These are phyloP conservation scores for Phaseolus coccineus DNA, from an alignment of 331 rosid genomes.

Conservation along the genomic window DNA sequence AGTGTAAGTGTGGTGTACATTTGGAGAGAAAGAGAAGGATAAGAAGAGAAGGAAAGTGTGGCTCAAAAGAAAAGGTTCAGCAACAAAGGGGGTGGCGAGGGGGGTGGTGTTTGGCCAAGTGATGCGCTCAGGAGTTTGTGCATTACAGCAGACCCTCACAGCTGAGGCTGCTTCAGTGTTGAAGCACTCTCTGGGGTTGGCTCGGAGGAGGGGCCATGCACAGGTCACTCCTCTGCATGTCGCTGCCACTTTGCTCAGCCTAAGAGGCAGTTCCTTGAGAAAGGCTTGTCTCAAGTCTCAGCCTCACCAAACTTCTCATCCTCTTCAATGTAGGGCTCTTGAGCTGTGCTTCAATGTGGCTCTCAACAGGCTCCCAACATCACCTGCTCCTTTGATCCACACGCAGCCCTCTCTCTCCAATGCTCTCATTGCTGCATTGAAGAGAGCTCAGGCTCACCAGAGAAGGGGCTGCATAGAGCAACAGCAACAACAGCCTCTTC, in stretches of 20 bases:
- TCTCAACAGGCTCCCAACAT: constrained; percentile 80
- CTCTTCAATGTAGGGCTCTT: constrained; percentile 83
- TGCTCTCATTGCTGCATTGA: constrained; percentile 88
- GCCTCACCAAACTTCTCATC: constrained; percentile 54
- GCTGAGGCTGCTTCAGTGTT: constrained; percentile 93
- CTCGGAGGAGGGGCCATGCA: constrained; percentile 88
- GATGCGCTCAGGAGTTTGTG: constrained; percentile 91
- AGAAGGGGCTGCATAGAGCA: constrained; percentile 81
- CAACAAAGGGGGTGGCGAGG: constrained; percentile 52
- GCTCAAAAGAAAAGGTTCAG: constrained; percentile 13
- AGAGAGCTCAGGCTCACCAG: constrained; percentile 91
- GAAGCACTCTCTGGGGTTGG: constrained; percentile 83
- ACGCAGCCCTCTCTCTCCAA: constrained; percentile 78
- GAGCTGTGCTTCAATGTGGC: constrained; percentile 94
- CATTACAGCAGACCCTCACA: constrained; percentile 94
- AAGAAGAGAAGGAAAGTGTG: constrained; percentile 4
- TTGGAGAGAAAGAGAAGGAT: constrained; percentile 15
- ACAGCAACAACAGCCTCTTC: constrained; percentile 75
- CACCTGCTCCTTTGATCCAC: constrained; percentile 62
- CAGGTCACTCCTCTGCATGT: constrained; percentile 94
- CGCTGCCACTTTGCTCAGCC: constrained; percentile 76
- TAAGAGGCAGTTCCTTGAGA: constrained; percentile 64
- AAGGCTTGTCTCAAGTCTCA: constrained; percentile 81
- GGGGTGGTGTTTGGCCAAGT: constrained; percentile 65
- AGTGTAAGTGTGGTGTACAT: constrained; percentile 45